A percentile compares a stretch with the other conserved stretches of the same genome.
Conservation (phyloP, 2,329 filamentous ascomycete species). For the Phyllosticta paracitricarpa region DNA sequence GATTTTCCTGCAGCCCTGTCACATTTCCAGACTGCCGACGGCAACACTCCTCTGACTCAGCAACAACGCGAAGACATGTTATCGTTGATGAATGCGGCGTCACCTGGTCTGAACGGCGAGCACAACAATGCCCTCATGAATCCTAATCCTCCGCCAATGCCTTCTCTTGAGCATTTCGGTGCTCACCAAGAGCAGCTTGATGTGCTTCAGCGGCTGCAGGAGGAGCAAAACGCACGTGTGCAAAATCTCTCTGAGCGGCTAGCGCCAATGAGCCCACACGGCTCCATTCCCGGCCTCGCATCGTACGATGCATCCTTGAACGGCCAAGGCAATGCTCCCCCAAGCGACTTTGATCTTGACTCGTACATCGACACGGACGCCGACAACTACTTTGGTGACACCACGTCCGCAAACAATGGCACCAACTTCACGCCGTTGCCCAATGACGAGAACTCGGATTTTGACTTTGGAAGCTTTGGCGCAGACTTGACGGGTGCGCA, state of each 20-base stretch:
- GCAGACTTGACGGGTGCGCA: conserved; percentile 11
- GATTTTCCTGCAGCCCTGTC: conserved; percentile 39
- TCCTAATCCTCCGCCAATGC: conserved; percentile 45
- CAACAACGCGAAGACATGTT: conserved; percentile 40
- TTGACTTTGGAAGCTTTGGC: conserved; percentile 11
- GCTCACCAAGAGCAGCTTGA: conserved; percentile 68
- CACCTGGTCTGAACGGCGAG: conserved; percentile 16
- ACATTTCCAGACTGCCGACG: conserved; percentile 37
- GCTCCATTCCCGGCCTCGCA: conserved; percentile 43
- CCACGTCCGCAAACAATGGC: conserved; percentile 10
- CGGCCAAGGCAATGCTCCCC: conserved; percentile 5
- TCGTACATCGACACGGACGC: conserved; percentile 38
- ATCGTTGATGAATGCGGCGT: conserved; percentile 34
- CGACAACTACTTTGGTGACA: conserved; percentile 41
- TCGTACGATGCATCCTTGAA: not conserved
- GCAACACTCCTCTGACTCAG: conserved; percentile 35
- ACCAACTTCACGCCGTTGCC: conserved; percentile 19
- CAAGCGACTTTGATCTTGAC: conserved; percentile 31
- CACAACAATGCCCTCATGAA: conserved; percentile 48
- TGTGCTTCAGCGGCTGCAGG: conserved; percentile 65
- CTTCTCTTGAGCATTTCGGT: conserved; percentile 51
- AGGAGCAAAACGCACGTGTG: conserved; percentile 67
- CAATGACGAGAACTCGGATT: conserved; percentile 12
- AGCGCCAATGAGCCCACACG: conserved; percentile 70
- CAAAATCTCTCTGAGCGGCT: conserved; percentile 64